These are phyloP conservation scores for Pleurotus citrinopileatus DNA, from an alignment of 768 basidiomycete genomes.

Conservation along the genomic window DNA sequence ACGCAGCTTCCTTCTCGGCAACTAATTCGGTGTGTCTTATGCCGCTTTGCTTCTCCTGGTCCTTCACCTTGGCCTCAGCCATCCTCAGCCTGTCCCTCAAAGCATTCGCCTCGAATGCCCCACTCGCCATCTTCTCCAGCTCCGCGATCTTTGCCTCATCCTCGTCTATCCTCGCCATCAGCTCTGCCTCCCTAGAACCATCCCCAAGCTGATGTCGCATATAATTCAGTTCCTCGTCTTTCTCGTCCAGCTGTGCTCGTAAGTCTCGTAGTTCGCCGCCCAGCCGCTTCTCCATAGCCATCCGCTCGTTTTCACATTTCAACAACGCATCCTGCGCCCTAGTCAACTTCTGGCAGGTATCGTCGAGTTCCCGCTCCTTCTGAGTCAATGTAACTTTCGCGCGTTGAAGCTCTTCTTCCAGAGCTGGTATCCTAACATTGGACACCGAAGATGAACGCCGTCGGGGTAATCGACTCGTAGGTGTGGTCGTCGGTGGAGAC, in stretches of 20 bases:
- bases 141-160: constrained; percentile 65
- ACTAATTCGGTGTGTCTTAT: constrained; percentile 42
- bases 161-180: constrained; percentile 67
- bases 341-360: constrained; percentile 44
- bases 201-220: constrained; percentile 38
- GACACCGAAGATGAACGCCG: constrained; percentile 61
- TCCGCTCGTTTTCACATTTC: constrained; percentile 56
- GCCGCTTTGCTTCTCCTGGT: constrained; percentile 41
- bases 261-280: constrained; percentile 43
- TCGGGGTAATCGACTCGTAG: constrained; percentile 32
- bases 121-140: constrained; percentile 47
- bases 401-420: constrained; percentile 58
- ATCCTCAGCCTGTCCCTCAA: constrained; percentile 37
- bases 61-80: constrained; percentile 36
- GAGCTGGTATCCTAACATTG: constrained; percentile 40
- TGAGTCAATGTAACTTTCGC: constrained; percentile 37
- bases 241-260: constrained; percentile 43
- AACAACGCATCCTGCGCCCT: constrained; percentile 46
- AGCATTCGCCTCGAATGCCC: constrained; percentile 33
- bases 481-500: constrained; percentile 22
- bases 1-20: constrained; percentile 50
- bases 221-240: constrained; percentile 56
- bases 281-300: constrained; percentile 47
- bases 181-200: constrained; percentile 53
- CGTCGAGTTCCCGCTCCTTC: constrained; percentile 42